Evolutionary conservation across 2,329 filamentous ascomycete species (phyloP).

Genomic region (Dryadomyces quercivorus): DNA sequence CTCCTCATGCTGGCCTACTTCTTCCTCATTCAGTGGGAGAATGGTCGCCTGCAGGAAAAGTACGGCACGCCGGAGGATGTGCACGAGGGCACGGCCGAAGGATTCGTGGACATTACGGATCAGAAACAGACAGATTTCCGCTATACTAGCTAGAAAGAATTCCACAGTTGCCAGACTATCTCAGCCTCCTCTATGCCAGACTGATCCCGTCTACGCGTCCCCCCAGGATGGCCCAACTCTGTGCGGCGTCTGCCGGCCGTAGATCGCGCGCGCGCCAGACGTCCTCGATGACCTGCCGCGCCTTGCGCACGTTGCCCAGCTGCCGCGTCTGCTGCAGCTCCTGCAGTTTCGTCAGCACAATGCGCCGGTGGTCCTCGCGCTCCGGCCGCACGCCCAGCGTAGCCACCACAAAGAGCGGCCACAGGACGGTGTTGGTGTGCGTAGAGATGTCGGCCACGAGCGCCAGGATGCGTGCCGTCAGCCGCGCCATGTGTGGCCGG

Average conservation of each 20-base stretch:
- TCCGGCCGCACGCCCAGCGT: constrained; percentile 17
- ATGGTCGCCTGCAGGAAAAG: constrained; percentile 18
- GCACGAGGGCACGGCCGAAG: neutral
- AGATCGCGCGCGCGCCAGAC: constrained; percentile 20
- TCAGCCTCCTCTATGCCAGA: constrained; percentile 9
- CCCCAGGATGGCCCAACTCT: constrained; percentile 6
- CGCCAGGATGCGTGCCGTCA: constrained; percentile 10
- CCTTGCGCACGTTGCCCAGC: constrained; percentile 19
- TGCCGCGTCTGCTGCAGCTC: constrained; percentile 18
- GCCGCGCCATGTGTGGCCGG: constrained; percentile 14
- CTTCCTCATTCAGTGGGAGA: constrained; percentile 34
- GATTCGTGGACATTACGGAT: constrained; percentile 1
- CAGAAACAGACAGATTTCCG: constrained; percentile 12
- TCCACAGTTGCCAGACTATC: neutral
- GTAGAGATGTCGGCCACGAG: constrained; percentile 15
- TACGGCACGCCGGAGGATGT: neutral
- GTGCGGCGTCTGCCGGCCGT: neutral
- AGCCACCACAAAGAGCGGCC: constrained; percentile 17
- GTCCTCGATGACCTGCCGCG: constrained; percentile 16
- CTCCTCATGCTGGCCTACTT: constrained; percentile 27
- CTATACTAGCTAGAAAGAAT: constrained; percentile 14
- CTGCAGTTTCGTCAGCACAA: constrained; percentile 14
- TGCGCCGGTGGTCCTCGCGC: constrained; percentile 15
- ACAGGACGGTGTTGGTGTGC: constrained; percentile 16
- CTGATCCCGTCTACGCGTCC: constrained; percentile 13